Percentiles rank a stretch among this genome's conserved stretches.
Conservation (phyloP, 2,329 filamentous ascomycete genomes). For the Ilyonectria robusta region DNA sequence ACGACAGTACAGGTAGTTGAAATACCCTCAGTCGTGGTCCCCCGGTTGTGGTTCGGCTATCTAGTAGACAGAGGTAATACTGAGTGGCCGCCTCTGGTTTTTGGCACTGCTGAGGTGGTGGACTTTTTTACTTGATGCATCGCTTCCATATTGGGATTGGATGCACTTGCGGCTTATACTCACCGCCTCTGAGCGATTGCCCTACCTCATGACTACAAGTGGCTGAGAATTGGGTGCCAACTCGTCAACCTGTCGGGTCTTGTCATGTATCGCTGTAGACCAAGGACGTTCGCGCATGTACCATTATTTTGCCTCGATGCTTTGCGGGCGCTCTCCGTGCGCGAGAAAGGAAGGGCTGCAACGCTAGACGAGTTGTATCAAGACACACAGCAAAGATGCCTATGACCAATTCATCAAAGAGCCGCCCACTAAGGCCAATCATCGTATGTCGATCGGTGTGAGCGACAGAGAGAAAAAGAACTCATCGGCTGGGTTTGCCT, state of each 20-base stretch:
- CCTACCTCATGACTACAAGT: neutral
- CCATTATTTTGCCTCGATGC: neutral
- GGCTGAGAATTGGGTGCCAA: neutral
- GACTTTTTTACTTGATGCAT: neutral
- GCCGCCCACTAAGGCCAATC: conserved; percentile 4
- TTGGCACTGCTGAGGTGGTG: neutral
- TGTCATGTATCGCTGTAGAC: neutral
- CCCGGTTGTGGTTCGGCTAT: no score
- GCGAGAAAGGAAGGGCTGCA: neutral
- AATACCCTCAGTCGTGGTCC: no score
- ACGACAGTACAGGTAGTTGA: no score
- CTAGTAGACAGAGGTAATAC: no score
- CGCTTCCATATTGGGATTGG: neutral
- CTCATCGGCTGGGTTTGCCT: neutral
- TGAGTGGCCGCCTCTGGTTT: neutral
- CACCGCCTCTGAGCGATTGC: neutral
- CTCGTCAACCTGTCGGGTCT: neutral
- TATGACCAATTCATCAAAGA: neutral
- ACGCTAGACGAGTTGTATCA: neutral
- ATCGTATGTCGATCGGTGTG: conserved; percentile 4
- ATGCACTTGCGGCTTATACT: neutral
- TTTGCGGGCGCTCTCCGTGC: neutral
- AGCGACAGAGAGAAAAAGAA: neutral
- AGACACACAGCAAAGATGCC: neutral
- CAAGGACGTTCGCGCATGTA: neutral